Base-by-base conservation (phyloP, 495 filamentous ascomycete species). In the Lophiotrema nucula region DNA sequence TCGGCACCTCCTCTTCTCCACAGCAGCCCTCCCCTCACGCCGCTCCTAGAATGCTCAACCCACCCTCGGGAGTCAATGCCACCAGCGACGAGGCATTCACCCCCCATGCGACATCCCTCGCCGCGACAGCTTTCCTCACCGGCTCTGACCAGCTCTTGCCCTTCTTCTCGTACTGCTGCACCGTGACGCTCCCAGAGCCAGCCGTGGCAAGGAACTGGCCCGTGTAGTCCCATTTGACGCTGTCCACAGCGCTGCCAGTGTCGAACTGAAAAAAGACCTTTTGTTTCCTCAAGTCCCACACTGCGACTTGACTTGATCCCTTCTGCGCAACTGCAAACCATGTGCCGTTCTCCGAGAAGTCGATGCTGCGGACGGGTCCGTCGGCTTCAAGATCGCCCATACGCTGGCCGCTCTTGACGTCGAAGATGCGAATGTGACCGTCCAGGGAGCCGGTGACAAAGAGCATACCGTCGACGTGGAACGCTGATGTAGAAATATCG, bases 331-430 rank as follows among this genome's bases (percentile, higher is more conserved):
- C 83, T 10, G 95, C 93, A 60, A 98, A 83, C 87, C 90, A 97
- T 57, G 86, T 92, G n/a, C 93, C 93, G 59, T 97, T 98, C 72
- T 98, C 95, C 0, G 92, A 97, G 76, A 98, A 98, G 61, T 83
- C 77, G 5, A 98, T 73, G 25, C 82, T 79, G 63, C 85, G 82
- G 25, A 96, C 80, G 0, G 89, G 81, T 1, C 81, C 81, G 3
- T 80, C 77, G 53, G 87, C 76, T 12, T 78, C 73, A 69, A 92
- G 92, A 65, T 77, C 80, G 15, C 88, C 88, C 16, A 87, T 89
- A 59, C 79, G 78, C 47, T 80, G 73, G 11, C 87, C 84, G 2
- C 82, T 84, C 68, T 86, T 90, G 45, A 89, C 83, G 65, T 96
- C 86, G 71, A 88, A 97, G 50, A 97, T 77, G 61, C 89, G 87